Percentiles rank a stretch among this genome's conserved stretches.
phyloP scores from a whole-genome alignment of 2,329 filamentous ascomycete species.

The Teratosphaeria gauchensis region DNA sequence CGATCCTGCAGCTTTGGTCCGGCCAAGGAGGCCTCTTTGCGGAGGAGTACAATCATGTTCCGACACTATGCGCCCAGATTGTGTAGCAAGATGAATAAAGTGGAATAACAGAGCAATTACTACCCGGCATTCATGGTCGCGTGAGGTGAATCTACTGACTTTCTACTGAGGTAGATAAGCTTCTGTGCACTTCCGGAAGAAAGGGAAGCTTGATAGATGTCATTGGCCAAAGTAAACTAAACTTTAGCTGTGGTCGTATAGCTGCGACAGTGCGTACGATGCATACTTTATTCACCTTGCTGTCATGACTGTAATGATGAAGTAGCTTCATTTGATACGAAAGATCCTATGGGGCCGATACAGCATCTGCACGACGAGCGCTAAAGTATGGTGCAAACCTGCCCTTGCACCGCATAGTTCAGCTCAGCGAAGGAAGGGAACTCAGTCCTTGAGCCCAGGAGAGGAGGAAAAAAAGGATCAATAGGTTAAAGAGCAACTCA shows the following conservation, averaged over 20 bases:
- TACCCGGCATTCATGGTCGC: background rate
- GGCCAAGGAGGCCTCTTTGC: slow-evolving; percentile 5
- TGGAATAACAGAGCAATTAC: background rate
- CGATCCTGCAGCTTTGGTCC: slow-evolving; percentile 2
- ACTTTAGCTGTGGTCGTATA: background rate
- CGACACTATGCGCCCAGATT: background rate
- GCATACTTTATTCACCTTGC: background rate
- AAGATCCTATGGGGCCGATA: no score
- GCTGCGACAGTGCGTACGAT: background rate
- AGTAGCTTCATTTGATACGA: background rate
- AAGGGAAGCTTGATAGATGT: background rate
- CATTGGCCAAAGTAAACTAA: background rate
- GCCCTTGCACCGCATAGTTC: no score
- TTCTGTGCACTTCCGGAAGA: background rate
- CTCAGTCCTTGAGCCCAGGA: background rate
- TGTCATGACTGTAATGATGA: background rate
- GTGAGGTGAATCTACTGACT: background rate
- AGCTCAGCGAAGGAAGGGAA: background rate
- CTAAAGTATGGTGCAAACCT: no score
- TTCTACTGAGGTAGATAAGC: background rate
- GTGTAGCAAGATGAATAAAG: background rate
- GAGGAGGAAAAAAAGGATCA: background rate
- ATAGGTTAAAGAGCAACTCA: background rate
- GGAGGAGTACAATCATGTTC: slow-evolving; percentile 9
- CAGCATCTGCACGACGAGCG: no score